Evolutionary conservation across 163 green algal genomes (phyloP).

Genomic region (Chloromonas sp.): DNA sequence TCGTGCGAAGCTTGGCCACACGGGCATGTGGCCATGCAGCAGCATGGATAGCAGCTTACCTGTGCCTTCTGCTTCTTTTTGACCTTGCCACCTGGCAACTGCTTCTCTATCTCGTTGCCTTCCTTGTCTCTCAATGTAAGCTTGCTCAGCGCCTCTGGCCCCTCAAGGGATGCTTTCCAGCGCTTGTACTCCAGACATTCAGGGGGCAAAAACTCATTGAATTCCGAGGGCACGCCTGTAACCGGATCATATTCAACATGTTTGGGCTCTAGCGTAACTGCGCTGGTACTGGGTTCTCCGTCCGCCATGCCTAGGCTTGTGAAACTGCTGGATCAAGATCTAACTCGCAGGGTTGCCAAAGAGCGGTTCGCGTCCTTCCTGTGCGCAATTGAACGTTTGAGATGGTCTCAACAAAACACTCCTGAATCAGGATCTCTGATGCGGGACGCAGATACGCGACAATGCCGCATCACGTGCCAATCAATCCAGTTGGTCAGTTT

Average conservation of each 20-base stretch:
- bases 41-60: constrained; percentile 6
- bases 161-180: constrained; percentile 65
- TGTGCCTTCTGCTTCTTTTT: constrained; percentile 66
- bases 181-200: constrained; percentile 79
- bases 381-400: neutral
- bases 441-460: no score
- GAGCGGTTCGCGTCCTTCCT: neutral
- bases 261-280: neutral
- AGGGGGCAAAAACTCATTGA: constrained; percentile 79
- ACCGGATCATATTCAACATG: constrained; percentile 66
- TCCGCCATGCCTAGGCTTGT: neutral
- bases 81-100: constrained; percentile 61
- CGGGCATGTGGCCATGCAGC: neutral
- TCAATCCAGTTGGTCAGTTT: no score
- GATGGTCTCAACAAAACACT: neutral
- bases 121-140: constrained; percentile 49
- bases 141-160: constrained; percentile 30
- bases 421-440: neutral
- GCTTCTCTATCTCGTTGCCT: constrained; percentile 57
- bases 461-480: no score
- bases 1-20: neutral
- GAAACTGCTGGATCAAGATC: neutral
- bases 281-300: neutral
- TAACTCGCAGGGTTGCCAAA: neutral
- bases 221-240: constrained; percentile 68